These are phyloP conservation scores for Rhodotorula mucilaginosa DNA, from an alignment of 1,284 basidiomycete species.

Conservation along the genomic window DNA sequence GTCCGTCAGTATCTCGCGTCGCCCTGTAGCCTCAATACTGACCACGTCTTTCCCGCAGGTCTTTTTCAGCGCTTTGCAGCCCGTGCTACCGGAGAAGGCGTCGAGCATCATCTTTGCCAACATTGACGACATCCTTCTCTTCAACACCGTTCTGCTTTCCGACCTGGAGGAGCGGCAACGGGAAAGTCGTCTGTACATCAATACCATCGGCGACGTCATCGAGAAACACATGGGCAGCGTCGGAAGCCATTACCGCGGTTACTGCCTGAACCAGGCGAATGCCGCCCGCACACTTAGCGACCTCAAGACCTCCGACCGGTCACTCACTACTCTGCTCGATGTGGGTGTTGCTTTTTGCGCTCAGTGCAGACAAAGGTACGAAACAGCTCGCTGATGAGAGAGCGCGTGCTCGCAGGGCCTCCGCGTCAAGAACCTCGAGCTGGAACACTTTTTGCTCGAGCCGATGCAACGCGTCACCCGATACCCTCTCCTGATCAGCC, in stretches of 20 bases:
- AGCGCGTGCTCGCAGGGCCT: slow-evolving; percentile 55
- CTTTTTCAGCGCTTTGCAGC: slow-evolving; percentile 77
- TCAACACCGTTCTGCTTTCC: slow-evolving; percentile 78
- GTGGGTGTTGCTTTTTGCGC: slow-evolving; percentile 49
- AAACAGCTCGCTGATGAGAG: not conserved
- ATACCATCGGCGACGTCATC: slow-evolving; percentile 81
- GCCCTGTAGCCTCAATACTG: not conserved
- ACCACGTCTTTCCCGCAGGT: slow-evolving; percentile 52
- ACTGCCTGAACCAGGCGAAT: slow-evolving; percentile 82
- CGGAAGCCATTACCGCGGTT: slow-evolving; percentile 59
- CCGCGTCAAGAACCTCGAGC: slow-evolving; percentile 72
- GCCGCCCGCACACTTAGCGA: slow-evolving; percentile 76
- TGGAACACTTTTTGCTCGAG: slow-evolving; percentile 83
- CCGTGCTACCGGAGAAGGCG: slow-evolving; percentile 72
- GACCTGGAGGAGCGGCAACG: slow-evolving; percentile 86
- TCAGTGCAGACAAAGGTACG: not conserved
- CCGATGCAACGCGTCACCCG: slow-evolving; percentile 95
- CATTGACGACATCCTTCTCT: slow-evolving; percentile 82
- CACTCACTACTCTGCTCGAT: slow-evolving; percentile 66
- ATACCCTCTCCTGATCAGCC: slow-evolving; percentile 82
- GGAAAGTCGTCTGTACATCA: slow-evolving; percentile 82
- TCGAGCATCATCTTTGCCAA: slow-evolving; percentile 85
- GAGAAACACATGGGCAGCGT: slow-evolving; percentile 70
- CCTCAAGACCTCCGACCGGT: slow-evolving; percentile 65
- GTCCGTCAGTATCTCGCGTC: slow-evolving; percentile 51